Evolutionary conservation across 108 stramenopile genomes (phyloP).

Genomic region (Discostella pseudostelligera): DNA sequence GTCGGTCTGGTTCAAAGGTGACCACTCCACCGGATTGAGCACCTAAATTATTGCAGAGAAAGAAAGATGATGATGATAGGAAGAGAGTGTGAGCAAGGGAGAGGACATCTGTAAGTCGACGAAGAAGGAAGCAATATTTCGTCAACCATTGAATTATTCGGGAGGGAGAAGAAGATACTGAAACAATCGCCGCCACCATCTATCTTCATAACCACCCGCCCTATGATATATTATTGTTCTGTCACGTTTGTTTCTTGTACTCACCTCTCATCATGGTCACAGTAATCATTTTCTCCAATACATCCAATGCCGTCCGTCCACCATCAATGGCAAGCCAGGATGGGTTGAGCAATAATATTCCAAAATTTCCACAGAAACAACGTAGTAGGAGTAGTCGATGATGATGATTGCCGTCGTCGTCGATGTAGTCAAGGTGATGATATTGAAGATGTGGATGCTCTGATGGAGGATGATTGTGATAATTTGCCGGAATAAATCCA

Average conservation of each 20-base stretch:
- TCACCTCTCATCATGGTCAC: conserved; percentile 85
- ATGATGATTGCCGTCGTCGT: too few species aligned
- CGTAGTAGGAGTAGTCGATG: background rate
- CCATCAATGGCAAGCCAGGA: conserved; percentile 54
- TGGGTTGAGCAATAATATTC: conserved; percentile 69
- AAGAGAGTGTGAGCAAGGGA: background rate
- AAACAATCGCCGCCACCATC: too few species aligned
- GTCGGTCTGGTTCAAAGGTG: conserved; percentile 42
- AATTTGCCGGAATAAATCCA: conserved; percentile 28
- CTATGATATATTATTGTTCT: too few species aligned
- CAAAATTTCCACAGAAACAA: conserved; percentile 83
- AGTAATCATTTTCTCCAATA: conserved; percentile 73
- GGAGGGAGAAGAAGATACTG: too few species aligned
- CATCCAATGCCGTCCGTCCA: conserved; percentile 64
- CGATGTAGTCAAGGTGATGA: background rate
- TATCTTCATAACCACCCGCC: too few species aligned
- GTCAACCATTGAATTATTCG: too few species aligned
- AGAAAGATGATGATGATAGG: background rate
- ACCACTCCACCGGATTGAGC: conserved; percentile 83
- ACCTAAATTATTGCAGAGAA: too few species aligned
- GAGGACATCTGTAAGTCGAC: too few species aligned
- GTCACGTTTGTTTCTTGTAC: too few species aligned
- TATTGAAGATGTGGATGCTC: background rate
- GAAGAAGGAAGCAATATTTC: too few species aligned
- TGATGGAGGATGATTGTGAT: conserved; percentile 2